A percentile compares a stretch with the other conserved stretches of the same genome.
Evolutionary conservation across 176 grass and related monocot species (phyloP).

Genomic region (Cocos nucifera): DNA sequence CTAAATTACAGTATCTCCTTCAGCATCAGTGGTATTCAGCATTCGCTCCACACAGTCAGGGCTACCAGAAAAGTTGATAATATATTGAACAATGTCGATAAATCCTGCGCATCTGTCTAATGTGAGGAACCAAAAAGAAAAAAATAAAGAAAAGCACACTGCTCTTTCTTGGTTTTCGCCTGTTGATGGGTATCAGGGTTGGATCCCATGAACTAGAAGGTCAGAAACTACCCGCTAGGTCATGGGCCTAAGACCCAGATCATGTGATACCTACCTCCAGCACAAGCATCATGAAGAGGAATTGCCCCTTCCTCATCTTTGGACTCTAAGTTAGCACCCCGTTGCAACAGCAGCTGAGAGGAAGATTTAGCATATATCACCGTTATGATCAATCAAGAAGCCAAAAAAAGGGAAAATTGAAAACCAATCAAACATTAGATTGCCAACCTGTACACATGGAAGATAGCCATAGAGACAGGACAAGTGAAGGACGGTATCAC

Average conservation of each 20-base stretch:
- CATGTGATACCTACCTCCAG: conserved; percentile 48
- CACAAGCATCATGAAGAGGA: conserved; percentile 96
- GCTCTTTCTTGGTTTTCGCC: not conserved
- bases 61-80: conserved; percentile 49
- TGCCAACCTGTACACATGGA: conserved; percentile 75
- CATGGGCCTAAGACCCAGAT: not conserved
- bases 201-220: conserved; percentile 4
- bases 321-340: conserved; percentile 69
- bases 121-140: too few species aligned
- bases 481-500: conserved; percentile 88
- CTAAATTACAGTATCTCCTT: conserved; percentile 79
- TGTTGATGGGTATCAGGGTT: not conserved
- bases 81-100: conserved; percentile 59
- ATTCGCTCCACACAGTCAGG: conserved; percentile 34
- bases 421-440: conserved; percentile 5
- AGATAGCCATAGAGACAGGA: conserved; percentile 96
- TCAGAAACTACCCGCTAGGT: not conserved
- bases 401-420: not conserved
- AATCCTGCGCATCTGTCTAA: conserved; percentile 34
- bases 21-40: conserved; percentile 61
- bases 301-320: conserved; percentile 96
- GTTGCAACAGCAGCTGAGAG: conserved; percentile 57
- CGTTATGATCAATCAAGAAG: conserved; percentile 5
- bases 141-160: too few species aligned
- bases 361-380: not conserved